Evolutionary conservation across 352 stramenopile genomes (phyloP), one percentile per base, ranked within the genome.

Genomic region (Globisporangium cederbergense): DNA sequence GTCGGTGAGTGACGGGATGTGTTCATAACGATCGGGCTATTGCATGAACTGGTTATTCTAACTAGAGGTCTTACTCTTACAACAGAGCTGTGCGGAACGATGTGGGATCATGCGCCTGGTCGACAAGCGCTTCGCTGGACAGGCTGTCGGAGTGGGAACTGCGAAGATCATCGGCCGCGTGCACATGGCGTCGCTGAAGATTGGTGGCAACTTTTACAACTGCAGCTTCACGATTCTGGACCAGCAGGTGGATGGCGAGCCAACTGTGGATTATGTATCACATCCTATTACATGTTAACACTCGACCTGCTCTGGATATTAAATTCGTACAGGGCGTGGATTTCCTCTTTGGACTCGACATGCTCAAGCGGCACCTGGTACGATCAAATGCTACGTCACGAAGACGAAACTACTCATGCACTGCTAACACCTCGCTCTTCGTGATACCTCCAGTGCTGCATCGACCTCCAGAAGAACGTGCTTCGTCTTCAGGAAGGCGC

Each of bases 291-390:
- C 14, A 32, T 18, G 10, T 6, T 49, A 8, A 49, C 18, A 3
- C 16, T 49, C 43, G 16, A 49, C 13, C 16, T 16, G 22, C 18
- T 20, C 14, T 22, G 6, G 43, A 9, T 20, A 5, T 49, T 13
- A 22, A 9, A 4, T 49, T 56, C 36, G 16, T 6, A 13, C 68
- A 97, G 83, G 86, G 97, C 68, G 97, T 99, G 47, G 97, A 99
- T 67, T 98, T 99, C 67, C 75, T 99, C 9, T 98, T 99, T 62
- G 97, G 97, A 10, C 81, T 99, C 47, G 97, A 99, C 72, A 99
- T 99, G 96, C 83, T 99, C 18, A 98, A 98, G 75, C 89, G 97
- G 18, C 96, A 99, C 86, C 89, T 94, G 78, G 86, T 93, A 64
- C 46, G 62, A 30, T 61, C 13, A 14, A 4, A 28, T 50, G 14